Percentiles rank a stretch among this genome's conserved stretches.
phyloP scores from a whole-genome alignment of 2,329 filamentous ascomycete genomes.

The Claviceps sp. region DNA sequence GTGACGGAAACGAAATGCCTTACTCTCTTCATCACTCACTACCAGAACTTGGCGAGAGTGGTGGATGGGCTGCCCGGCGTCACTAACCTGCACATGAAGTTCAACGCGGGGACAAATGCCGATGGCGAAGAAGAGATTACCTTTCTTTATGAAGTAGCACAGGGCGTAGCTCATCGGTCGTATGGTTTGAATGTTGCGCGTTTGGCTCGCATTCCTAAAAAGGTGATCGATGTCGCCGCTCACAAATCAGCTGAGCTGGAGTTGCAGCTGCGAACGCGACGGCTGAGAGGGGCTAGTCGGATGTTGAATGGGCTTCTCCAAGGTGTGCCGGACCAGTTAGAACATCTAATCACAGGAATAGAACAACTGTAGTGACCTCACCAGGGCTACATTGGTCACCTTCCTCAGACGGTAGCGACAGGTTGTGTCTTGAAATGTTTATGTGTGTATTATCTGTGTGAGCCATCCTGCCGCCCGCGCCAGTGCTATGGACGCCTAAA shows the following conservation, averaged over 20 bases:
- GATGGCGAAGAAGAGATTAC: slow-evolving; percentile 66
- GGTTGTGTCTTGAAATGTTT: not conserved
- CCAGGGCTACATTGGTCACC: not conserved
- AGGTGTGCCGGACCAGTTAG: slow-evolving; percentile 27
- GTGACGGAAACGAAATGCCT: slow-evolving; percentile 61
- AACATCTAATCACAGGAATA: slow-evolving; percentile 40
- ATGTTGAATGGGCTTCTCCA: slow-evolving; percentile 30
- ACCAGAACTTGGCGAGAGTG: slow-evolving; percentile 68
- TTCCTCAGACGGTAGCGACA: not conserved
- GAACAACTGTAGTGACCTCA: slow-evolving; percentile 42
- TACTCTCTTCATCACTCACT: slow-evolving; percentile 95
- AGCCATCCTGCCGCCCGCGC: not conserved
- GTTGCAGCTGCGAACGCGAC: slow-evolving; percentile 50
- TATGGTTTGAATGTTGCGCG: slow-evolving; percentile 91
- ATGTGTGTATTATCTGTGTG: not conserved
- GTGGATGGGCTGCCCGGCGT: slow-evolving; percentile 57
- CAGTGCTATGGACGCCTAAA: not conserved
- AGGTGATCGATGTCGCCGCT: slow-evolving; percentile 67
- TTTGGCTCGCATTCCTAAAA: slow-evolving; percentile 65
- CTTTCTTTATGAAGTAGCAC: slow-evolving; percentile 84
- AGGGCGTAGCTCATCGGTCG: slow-evolving; percentile 83
- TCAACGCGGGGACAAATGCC: slow-evolving; percentile 34
- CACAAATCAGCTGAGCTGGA: slow-evolving; percentile 72
- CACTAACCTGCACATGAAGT: slow-evolving; percentile 89
- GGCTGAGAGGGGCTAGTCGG: slow-evolving; percentile 36